A percentile compares a stretch with the other conserved stretches of the same genome.
Conservation (phyloP, 805 yeast genomes). For the Wickerhamomyces queroliae region DNA sequence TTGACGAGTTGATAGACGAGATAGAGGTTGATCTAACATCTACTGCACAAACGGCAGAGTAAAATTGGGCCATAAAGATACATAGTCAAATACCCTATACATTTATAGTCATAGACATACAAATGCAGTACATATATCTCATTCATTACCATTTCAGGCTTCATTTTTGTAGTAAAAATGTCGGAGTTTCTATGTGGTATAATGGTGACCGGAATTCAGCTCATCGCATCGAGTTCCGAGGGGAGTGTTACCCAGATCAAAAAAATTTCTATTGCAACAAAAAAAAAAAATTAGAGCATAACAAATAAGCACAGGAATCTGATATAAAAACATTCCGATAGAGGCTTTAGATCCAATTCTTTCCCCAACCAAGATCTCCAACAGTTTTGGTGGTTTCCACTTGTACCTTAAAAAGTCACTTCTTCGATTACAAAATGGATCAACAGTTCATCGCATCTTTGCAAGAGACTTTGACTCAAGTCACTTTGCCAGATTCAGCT, state of each 20-base stretch:
- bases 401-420: too few relatives aligned
- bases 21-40: conserved; percentile 41
- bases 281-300: not conserved
- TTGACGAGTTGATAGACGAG: conserved; percentile 77
- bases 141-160: too few relatives aligned
- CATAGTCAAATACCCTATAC: not conserved
- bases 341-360: not conserved
- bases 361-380: not conserved
- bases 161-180: not conserved
- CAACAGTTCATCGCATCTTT: conserved; percentile 61
- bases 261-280: not conserved
- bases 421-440: conserved; percentile 67
- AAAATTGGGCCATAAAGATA: not conserved
- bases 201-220: not conserved
- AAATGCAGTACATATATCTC: too few relatives aligned
- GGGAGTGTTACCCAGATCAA: conserved; percentile 1
- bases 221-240: not conserved
- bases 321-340: not conserved
- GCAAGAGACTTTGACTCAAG: conserved; percentile 74
- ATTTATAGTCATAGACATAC: not conserved
- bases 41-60: not conserved
- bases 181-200: not conserved
- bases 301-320: not conserved
- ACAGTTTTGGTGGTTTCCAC: not conserved
- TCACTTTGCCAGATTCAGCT: conserved; percentile 74